These are phyloP conservation scores for Malania oleifera DNA, from an alignment of 164 flowering plant species.

Conservation along the genomic window DNA sequence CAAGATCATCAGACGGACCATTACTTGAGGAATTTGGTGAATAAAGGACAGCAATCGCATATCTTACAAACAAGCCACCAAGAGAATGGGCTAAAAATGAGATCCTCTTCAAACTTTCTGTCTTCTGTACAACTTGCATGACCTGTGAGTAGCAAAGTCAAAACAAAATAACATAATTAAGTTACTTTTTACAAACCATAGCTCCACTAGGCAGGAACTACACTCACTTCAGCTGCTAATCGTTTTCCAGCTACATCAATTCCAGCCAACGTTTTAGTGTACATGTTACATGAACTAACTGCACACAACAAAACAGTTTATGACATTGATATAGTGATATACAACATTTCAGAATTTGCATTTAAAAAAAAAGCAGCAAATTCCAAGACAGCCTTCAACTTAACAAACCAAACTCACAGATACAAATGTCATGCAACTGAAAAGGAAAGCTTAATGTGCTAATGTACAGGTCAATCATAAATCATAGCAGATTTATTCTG, in stretches of 20 bases:
- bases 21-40: constrained; percentile 21
- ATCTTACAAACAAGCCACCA: constrained; percentile 93
- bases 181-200: constrained; percentile 1
- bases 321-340: background rate
- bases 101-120: constrained; percentile 65
- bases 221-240: constrained; percentile 87
- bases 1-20: constrained; percentile 23
- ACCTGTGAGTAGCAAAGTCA: constrained; percentile 39
- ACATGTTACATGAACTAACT: constrained; percentile 89
- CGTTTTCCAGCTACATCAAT: constrained; percentile 92
- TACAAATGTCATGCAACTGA: too few species aligned
- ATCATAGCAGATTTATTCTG: too few species aligned
- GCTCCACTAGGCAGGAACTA: background rate
- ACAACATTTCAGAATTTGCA: too few species aligned
- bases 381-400: background rate
- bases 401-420: too few species aligned
- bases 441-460: too few species aligned
- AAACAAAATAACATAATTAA: background rate
- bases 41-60: constrained; percentile 69
- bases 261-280: constrained; percentile 78
- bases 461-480: too few species aligned
- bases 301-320: constrained; percentile 21
- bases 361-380: background rate
- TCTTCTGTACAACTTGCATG: constrained; percentile 61
- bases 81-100: constrained; percentile 94